Evolutionary conservation across 2,329 filamentous ascomycete genomes (phyloP).

Genomic region (Aureobasidium subglaciale): DNA sequence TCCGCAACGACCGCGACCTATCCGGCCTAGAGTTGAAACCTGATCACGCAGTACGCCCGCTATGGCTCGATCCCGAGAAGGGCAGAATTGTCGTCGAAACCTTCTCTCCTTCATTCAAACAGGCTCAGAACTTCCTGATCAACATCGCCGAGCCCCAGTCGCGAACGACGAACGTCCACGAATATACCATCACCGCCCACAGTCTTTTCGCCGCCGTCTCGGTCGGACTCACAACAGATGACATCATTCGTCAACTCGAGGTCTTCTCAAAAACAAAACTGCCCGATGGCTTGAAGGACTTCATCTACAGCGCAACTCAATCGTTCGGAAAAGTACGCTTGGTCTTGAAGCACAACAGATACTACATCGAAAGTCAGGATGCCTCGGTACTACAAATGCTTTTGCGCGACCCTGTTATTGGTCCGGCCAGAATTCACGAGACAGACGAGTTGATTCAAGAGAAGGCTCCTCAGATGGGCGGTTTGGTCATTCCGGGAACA

Average conservation of each 20-base stretch:
- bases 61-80: conserved; percentile 87
- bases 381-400: conserved; percentile 77
- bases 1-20: conserved; percentile 63
- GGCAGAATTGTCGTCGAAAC: conserved; percentile 89
- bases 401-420: conserved; percentile 77
- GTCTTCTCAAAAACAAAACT: conserved; percentile 82
- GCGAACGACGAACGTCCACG: conserved; percentile 82
- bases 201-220: conserved; percentile 93
- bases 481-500: conserved; percentile 86
- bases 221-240: conserved; percentile 79
- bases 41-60: conserved; percentile 80
- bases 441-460: conserved; percentile 68
- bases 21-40: conserved; percentile 75
- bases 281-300: conserved; percentile 70
- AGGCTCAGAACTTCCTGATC: conserved; percentile 89
- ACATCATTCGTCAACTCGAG: conserved; percentile 85
- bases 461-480: conserved; percentile 77
- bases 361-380: conserved; percentile 88
- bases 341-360: conserved; percentile 88
- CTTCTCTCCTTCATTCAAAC: conserved; percentile 78
- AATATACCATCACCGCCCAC: conserved; percentile 86
- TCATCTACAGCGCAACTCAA: conserved; percentile 75
- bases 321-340: conserved; percentile 95
- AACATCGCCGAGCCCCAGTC: conserved; percentile 92
- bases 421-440: conserved; percentile 67